Base-by-base conservation (phyloP, 2,329 filamentous ascomycete species). In the Aspergillus nomiae region DNA sequence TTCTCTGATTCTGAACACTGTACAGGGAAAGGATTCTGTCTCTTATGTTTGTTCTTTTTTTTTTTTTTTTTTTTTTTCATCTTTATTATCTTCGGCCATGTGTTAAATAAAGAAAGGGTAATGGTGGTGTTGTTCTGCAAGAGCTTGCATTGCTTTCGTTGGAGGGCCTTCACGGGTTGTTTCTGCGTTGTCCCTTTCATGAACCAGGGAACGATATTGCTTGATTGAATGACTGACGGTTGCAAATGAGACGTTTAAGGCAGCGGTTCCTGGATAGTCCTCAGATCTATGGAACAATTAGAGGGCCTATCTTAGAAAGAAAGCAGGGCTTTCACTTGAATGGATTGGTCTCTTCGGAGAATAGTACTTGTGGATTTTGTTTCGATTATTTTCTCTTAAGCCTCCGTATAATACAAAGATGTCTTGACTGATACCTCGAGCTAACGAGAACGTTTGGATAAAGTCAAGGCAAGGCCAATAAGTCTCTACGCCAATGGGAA, bases 1-100 rank as follows among this genome's bases (percentile, higher is more conserved):
- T 34, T 46, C 41, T 41, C 30, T 60, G 28, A n/a, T 56, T 63
- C 57, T 51, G 50, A 41, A 19, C 34, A 32, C 41, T 61, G 41
- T 61, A 41, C 12, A 32, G 14, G 45, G 38, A 24, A 53, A 32
- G n/a, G 50, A 28, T 30, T 19, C 26, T 54, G 36, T 30, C 30
- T 34, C 26, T 43, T 45, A 41, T n/a, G 28, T 24, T 50, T 38
- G 11, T 24, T 51, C 34, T 38, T 24, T n/a, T 48, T 16, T 28
- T n/a, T n/a, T n/a, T n/a, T 19, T 51, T 24, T 38, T 24, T n/a
- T 48, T 16, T 19, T 51, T 24, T 8, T 32, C 28, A 6, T 51
- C 1, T 55, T 55, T 14, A 26, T 38, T 55, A 24, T 55, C 51
- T 55, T 55, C 32, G 32, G 51, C n/a, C 32, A 38, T 55, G 32